phyloP scores from a whole-genome alignment of 2,329 filamentous ascomycete genomes.

The Cyanodermella asteris region DNA sequence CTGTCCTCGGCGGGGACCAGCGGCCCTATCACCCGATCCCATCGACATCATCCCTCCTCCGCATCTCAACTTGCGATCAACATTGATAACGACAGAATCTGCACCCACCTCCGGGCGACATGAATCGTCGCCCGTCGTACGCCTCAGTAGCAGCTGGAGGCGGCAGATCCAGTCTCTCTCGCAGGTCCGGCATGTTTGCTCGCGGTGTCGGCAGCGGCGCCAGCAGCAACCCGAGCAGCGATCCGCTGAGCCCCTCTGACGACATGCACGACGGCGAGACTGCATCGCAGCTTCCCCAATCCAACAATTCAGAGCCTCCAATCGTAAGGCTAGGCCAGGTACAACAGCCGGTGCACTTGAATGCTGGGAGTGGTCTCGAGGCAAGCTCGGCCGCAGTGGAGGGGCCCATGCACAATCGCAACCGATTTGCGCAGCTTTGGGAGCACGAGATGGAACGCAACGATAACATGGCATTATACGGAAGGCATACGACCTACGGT shows the following conservation, averaged over 20 bases:
- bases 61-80: too few relatives aligned
- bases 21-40: too few relatives aligned
- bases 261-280: constrained; percentile 3
- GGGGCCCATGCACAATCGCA: constrained; percentile 1
- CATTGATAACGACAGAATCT: too few relatives aligned
- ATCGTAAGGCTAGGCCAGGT: constrained; percentile 5
- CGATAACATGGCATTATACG: constrained; percentile 18
- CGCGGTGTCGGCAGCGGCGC: too few relatives aligned
- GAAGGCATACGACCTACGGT: too few relatives aligned
- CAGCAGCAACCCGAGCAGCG: constrained; percentile 16
- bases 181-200: too few relatives aligned
- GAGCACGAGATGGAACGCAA: constrained; percentile 9
- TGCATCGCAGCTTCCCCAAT: constrained; percentile 5
- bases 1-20: too few relatives aligned
- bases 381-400: constrained; percentile 8
- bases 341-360: constrained; percentile 5
- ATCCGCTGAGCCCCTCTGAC: constrained; percentile 20
- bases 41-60: too few relatives aligned
- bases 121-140: constrained; percentile 35
- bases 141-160: constrained; percentile 39
- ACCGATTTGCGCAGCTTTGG: constrained; percentile 3
- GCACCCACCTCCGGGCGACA: constrained; percentile 16
- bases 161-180: too few relatives aligned
- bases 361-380: constrained; percentile 6
- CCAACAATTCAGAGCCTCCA: too few relatives aligned